phyloP scores from a whole-genome alignment of 306 rosid species.

The Vicia sativa region DNA sequence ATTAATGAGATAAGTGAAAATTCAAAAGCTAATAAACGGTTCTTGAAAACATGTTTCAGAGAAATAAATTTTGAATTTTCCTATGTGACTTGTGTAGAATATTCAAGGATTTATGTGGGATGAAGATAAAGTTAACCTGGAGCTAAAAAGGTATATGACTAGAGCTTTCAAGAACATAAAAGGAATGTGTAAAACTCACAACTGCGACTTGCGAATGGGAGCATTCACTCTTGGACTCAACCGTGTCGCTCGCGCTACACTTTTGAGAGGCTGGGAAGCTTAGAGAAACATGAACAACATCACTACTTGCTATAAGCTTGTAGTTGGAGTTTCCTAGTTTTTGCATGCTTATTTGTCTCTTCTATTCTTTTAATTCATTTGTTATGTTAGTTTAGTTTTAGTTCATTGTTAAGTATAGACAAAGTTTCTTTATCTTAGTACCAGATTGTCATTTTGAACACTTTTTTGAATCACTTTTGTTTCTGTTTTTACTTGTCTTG shows the following conservation, averaged over 20 bases:
- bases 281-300: slow-evolving; percentile 29
- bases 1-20: not conserved
- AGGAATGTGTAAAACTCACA: slow-evolving; percentile 59
- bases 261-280: slow-evolving; percentile 70
- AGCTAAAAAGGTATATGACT: slow-evolving; percentile 64
- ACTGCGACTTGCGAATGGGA: slow-evolving; percentile 68
- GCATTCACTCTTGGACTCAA: slow-evolving; percentile 68
- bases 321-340: not conserved
- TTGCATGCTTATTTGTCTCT: not conserved
- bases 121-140: slow-evolving; percentile 59
- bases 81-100: slow-evolving; percentile 48
- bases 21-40: not conserved
- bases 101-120: slow-evolving; percentile 85
- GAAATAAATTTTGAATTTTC: not conserved
- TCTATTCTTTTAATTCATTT: not conserved
- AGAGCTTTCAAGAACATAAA: slow-evolving; percentile 58
- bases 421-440: too few relatives aligned
- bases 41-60: not conserved
- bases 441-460: too few relatives aligned
- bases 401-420: not conserved
- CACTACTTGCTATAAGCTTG: not conserved
- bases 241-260: slow-evolving; percentile 71
- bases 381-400: slow-evolving; percentile 6
- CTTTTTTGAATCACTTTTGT: not conserved
- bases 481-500: not conserved